These are phyloP conservation scores for Teunomyces panamensis DNA, from an alignment of 805 yeast species.

Conservation along the genomic window DNA sequence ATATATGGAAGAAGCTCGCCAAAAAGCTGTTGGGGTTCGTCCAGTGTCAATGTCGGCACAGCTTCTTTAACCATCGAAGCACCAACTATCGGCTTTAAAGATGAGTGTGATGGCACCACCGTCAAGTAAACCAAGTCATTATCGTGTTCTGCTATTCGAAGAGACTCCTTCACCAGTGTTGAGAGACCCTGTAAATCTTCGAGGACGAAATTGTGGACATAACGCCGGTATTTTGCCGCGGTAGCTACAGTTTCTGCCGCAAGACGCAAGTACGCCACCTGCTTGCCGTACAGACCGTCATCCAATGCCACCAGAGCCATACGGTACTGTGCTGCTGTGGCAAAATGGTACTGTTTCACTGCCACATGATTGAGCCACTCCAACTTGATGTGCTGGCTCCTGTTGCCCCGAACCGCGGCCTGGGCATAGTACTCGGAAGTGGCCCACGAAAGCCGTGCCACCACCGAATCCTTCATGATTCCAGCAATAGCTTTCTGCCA, in stretches of 20 bases:
- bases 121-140: conserved; percentile 72
- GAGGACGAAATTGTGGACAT: conserved; percentile 41
- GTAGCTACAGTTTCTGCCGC: conserved; percentile 38
- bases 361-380: conserved; percentile 66
- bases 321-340: conserved; percentile 68
- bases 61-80: conserved; percentile 57
- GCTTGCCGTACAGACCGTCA: conserved; percentile 62
- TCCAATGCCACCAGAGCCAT: conserved; percentile 50
- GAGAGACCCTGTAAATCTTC: conserved; percentile 54
- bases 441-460: conserved; percentile 65
- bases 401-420: conserved; percentile 38
- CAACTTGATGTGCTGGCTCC: conserved; percentile 46
- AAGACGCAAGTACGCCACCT: conserved; percentile 53
- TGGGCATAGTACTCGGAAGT: conserved; percentile 54
- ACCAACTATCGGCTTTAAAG: conserved; percentile 40
- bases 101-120: conserved; percentile 53
- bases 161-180: conserved; percentile 40
- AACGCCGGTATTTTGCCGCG: conserved; percentile 40
- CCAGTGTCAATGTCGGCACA: conserved; percentile 20
- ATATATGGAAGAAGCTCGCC: conserved; percentile 62
- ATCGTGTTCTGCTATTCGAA: conserved; percentile 65
- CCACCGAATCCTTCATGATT: conserved; percentile 52
- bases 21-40: conserved; percentile 38
- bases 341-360: conserved; percentile 63
- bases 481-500: conserved; percentile 68